Base-by-base conservation (phyloP, 805 yeast species). In the Wilhelminamyces savonicus region DNA sequence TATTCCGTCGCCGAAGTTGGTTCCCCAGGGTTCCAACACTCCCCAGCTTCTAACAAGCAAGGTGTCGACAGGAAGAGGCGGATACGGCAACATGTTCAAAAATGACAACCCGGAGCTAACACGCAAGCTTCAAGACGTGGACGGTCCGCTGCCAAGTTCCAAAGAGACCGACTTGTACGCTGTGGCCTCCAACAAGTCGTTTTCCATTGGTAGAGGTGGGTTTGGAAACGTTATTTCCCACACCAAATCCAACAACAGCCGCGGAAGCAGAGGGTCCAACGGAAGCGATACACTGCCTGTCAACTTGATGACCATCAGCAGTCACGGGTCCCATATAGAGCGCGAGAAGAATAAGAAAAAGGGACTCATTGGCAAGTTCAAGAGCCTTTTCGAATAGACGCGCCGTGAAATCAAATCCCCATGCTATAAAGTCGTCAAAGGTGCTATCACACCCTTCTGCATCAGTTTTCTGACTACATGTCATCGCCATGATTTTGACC, bases 1-100 rank as follows among this genome's bases (percentile, higher is more conserved):
- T 19, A 51, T 60, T 16, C 76, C 76, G 3, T 62, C 74, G 7
- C 82, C 82, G 3, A 71, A 65, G 28, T 61, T 74, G 19, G 74
- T 68, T 3, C 73, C 74, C 3, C 75, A 70, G 40, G 82, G 82
- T 3, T 68, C 77, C 4, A 72, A 69, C 38, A 74, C 82, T 11
- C 86, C 87, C 16, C 69, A 61, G 43, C 60, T 76, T 19, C 52
- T 71, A 15, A 70, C 71, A 13, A 69, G 71, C 17, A 69, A 73
- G 16, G 71, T 74, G 46, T 69, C 82, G 16, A 81, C 87, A 2
- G 90, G 88, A 13, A 66, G 90, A 40, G 90, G 90, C 5, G 90
- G 90, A 5, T 77, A 73, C 28, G 90, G 90, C 4, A 81, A 81
- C 45, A 81, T 81, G 83, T 57, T 76, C 32, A 66, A 62, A 37